These are phyloP conservation scores for Thalia dealbata DNA, from an alignment of 176 grass and related monocot species.

Conservation along the genomic window DNA sequence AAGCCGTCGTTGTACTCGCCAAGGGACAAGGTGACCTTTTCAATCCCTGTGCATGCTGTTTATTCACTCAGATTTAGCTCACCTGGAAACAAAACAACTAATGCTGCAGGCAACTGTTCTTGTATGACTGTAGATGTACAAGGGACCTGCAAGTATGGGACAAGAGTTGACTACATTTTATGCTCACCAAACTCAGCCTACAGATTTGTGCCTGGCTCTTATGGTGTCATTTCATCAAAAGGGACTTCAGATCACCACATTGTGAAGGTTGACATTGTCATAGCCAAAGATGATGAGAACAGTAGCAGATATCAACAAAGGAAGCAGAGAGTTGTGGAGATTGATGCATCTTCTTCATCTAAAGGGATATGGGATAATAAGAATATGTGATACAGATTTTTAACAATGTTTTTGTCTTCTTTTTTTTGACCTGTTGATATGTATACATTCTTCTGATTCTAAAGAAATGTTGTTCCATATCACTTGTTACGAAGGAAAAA, in stretches of 20 bases:
- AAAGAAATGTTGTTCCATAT: neutral
- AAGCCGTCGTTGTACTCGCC: slow-evolving; percentile 83
- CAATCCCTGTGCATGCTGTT: neutral
- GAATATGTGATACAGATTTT: neutral
- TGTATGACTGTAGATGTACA: slow-evolving; percentile 53
- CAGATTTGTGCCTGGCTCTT: slow-evolving; percentile 18
- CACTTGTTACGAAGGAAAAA: neutral
- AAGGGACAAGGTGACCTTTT: slow-evolving; percentile 79
- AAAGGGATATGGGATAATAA: slow-evolving; percentile 48
- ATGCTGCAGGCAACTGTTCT: neutral
- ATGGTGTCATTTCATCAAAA: slow-evolving; percentile 14
- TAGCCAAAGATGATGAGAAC: slow-evolving; percentile 19
- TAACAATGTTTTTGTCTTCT: neutral
- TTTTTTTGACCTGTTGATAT: neutral
- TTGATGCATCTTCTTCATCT: slow-evolving; percentile 33
- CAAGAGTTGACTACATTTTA: slow-evolving; percentile 83
- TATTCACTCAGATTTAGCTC: neutral
- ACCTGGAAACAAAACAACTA: neutral
- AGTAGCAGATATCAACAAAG: slow-evolving; percentile 3
- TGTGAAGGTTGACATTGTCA: slow-evolving; percentile 55
- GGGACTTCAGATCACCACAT: slow-evolving; percentile 50
- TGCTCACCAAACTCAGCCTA: slow-evolving; percentile 52
- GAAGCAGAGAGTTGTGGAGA: slow-evolving; percentile 50
- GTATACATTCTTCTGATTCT: neutral
- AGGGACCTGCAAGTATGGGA: slow-evolving; percentile 93